phyloP scores from a whole-genome alignment of 176 grass and related monocot genomes.

The Pontederia paniculata region DNA sequence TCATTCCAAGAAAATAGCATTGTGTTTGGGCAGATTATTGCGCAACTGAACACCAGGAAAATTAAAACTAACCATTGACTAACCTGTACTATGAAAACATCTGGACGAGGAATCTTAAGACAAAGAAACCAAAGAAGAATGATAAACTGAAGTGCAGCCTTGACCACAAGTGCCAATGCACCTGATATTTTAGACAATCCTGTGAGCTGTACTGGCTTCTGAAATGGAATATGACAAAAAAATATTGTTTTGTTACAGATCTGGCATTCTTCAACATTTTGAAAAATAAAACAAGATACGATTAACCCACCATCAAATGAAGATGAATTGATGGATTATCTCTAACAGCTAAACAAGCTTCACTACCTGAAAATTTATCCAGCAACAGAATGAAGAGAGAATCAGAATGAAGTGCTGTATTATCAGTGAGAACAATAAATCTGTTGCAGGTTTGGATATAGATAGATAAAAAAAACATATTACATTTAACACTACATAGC shows the following conservation, averaged over 20 bases:
- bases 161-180: slow-evolving; percentile 65
- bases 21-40: too few relatives aligned
- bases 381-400: slow-evolving; percentile 12
- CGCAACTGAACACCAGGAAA: background rate
- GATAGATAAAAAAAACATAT: too few relatives aligned
- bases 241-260: background rate
- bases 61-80: slow-evolving; percentile 2
- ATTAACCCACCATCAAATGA: slow-evolving; percentile 60
- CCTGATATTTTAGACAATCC: slow-evolving; percentile 82
- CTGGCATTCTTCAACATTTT: slow-evolving; percentile 3
- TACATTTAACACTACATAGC: too few relatives aligned
- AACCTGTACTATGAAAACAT: slow-evolving; percentile 82
- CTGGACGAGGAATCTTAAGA: slow-evolving; percentile 78
- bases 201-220: slow-evolving; percentile 62
- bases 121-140: slow-evolving; percentile 76
- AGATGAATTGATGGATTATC: slow-evolving; percentile 65
- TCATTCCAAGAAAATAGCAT: too few relatives aligned
- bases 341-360: slow-evolving; percentile 62
- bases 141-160: slow-evolving; percentile 69
- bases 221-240: slow-evolving; percentile 8
- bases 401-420: background rate
- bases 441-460: background rate
- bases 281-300: slow-evolving; percentile 3
- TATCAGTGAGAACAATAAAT: background rate
- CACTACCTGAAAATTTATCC: slow-evolving; percentile 54